Base-by-base conservation (phyloP, 2,329 filamentous ascomycete genomes). In the Alternaria novae-zelandiae region DNA sequence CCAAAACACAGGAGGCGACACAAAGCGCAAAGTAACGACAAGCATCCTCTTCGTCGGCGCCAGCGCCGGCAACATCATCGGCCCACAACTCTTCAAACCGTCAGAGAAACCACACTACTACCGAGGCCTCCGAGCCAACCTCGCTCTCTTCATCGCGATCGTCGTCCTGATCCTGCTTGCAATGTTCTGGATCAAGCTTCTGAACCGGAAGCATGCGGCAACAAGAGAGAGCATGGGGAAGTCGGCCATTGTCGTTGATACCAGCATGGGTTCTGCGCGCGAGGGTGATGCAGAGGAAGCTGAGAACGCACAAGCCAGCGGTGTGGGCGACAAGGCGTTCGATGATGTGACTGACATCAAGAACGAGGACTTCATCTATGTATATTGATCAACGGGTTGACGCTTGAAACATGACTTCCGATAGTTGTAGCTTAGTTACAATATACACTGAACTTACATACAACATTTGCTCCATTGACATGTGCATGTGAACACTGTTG, bases 1-100 rank as follows among this genome's bases (percentile, higher is more conserved):
- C 2, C 86, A 88, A 64, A 90, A 90, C 66, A 89, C 89, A 0
- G 89, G 86, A 0, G 89, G 90, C 2, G 89, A 91, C 71, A 91
- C 89, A 0, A 92, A 92, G 78, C 87, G 88, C 66, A 91, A 91
- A 71, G 85, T 86, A 10, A 89, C 86, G 0, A 90, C 88, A 0
- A 88, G 85, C 12, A 82, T 90, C 7, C 81, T 91, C 1, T 89
- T 91, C 70, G 84, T 91, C 50, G 88, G 89, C 5, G 86, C 89
- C 62, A 90, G 86, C 55, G 86, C 85, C 2, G 90, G 89, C 6
- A 91, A 92, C 68, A 87, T 91, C 36, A 81, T 91, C 21, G 89
- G 89, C 0, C 89, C 89, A 0, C 84, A 88, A 50, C 81, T 91
- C 0, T 91, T 90, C 75, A 89, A 86, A 5, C 86, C 87, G 0